phyloP scores from a whole-genome alignment of 139 green algal species.

The Mesostigma viride region DNA sequence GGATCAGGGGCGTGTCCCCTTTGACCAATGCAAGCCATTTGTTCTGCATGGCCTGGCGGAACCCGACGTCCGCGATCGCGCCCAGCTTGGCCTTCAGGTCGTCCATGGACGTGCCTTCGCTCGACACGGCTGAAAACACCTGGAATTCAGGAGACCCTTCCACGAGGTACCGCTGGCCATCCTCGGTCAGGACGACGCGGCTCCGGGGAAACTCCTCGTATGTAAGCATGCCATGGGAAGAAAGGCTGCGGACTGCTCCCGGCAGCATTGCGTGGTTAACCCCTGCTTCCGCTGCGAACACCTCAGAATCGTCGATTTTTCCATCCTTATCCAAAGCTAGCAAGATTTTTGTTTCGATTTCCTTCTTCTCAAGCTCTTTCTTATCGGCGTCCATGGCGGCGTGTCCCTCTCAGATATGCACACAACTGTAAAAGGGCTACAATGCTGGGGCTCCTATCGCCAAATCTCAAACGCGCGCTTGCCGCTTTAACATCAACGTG shows the following conservation, averaged over 20 bases:
- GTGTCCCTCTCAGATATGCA: too few species aligned
- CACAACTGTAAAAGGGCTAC: too few species aligned
- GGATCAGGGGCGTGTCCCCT: conserved; percentile 1
- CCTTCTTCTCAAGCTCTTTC: too few species aligned
- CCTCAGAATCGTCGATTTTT: too few species aligned
- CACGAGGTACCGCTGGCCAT: conserved; percentile 54
- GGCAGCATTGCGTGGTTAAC: too few species aligned
- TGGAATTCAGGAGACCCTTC: conserved; percentile 70
- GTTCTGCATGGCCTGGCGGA: conserved; percentile 84
- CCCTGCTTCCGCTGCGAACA: too few species aligned
- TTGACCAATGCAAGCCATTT: conserved; percentile 68
- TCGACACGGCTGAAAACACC: conserved; percentile 59
- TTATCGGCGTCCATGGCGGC: too few species aligned
- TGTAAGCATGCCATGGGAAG: not conserved
- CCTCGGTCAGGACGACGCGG: conserved; percentile 50
- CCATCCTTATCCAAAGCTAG: too few species aligned
- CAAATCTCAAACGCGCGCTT: too few species aligned
- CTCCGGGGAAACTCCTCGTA: not conserved
- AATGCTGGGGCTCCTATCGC: too few species aligned
- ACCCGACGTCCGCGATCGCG: conserved; percentile 62
- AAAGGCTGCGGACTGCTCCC: not conserved
- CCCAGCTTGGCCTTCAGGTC: conserved; percentile 53
- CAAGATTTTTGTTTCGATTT: too few species aligned
- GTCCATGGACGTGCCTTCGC: conserved; percentile 57
- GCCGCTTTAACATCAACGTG: too few species aligned